Percentiles rank a stretch among this genome's conserved stretches.
Conservation (phyloP, 805 yeast genomes). For the fission yeast (Schizosaccharomyces pombe) region DNA sequence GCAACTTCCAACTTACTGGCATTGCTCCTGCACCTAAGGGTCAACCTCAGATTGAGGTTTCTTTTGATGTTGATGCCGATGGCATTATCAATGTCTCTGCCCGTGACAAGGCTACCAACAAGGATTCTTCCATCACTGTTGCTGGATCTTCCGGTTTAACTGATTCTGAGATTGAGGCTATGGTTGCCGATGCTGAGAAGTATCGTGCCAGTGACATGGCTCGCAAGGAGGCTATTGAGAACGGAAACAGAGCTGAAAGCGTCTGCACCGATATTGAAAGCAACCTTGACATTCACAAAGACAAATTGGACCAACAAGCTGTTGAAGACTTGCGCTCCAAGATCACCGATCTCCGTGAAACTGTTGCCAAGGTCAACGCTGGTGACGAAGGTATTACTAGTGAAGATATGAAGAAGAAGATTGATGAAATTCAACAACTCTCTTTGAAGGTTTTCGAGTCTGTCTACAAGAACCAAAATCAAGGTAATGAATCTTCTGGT, state of each 20-base stretch:
- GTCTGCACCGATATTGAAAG: slow-evolving; percentile 71
- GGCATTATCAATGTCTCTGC: slow-evolving; percentile 93
- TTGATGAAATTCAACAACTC: slow-evolving; percentile 61
- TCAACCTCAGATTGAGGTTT: slow-evolving; percentile 82
- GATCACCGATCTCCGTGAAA: slow-evolving; percentile 45
- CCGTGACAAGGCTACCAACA: slow-evolving; percentile 76
- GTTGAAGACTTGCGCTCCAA: slow-evolving; percentile 31
- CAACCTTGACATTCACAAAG: slow-evolving; percentile 57
- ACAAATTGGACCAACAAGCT: slow-evolving; percentile 34
- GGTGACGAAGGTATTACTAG: slow-evolving; percentile 38
- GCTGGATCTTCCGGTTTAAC: slow-evolving; percentile 89
- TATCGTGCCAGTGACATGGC: slow-evolving; percentile 72
- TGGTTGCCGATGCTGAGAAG: slow-evolving; percentile 80
- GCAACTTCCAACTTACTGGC: slow-evolving; percentile 87
- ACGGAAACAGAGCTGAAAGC: slow-evolving; percentile 66
- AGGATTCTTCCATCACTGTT: slow-evolving; percentile 84
- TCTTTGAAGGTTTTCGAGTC: slow-evolving; percentile 66
- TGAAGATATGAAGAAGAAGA: slow-evolving; percentile 48
- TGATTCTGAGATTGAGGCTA: slow-evolving; percentile 69
- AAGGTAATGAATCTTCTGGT: neutral
- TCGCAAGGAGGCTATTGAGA: slow-evolving; percentile 60
- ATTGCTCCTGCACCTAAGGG: slow-evolving; percentile 92
- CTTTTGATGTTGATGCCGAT: slow-evolving; percentile 91
- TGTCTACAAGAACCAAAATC: slow-evolving; percentile 26
- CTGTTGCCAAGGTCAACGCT: slow-evolving; percentile 43